Evolutionary conservation across 2,329 filamentous ascomycete species (phyloP).

Genomic region (Pseudocercospora fijiensis): DNA sequence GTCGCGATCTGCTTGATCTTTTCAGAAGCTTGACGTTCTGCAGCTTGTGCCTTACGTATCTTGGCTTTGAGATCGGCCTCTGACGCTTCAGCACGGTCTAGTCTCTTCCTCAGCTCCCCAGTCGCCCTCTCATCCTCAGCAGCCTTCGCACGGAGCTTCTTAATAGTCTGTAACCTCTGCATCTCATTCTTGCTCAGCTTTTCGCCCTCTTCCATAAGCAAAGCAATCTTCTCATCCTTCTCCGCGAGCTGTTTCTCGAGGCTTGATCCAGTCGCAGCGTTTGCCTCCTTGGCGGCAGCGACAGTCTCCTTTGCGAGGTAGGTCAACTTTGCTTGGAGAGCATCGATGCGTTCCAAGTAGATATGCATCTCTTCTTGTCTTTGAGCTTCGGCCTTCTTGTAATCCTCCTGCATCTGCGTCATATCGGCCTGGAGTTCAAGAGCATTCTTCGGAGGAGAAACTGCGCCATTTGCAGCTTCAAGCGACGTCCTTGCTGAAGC

Average conservation of each 20-base stretch:
- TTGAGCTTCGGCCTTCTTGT: constrained; percentile 54
- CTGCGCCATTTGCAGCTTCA: constrained; percentile 27
- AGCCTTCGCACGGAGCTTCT: constrained; percentile 64
- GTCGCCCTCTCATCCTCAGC: constrained; percentile 54
- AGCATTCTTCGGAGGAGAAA: constrained; percentile 29
- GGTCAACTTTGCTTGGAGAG: constrained; percentile 84
- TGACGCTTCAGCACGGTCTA: constrained; percentile 65
- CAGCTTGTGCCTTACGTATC: constrained; percentile 59
- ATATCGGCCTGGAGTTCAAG: constrained; percentile 48
- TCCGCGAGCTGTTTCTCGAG: constrained; percentile 78
- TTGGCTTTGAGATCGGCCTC: constrained; percentile 61
- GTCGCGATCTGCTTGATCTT: constrained; percentile 60
- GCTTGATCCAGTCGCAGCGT: constrained; percentile 60
- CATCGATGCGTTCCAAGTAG: constrained; percentile 87
- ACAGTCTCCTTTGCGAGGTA: constrained; percentile 80
- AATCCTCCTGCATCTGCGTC: constrained; percentile 50
- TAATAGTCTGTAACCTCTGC: constrained; percentile 77
- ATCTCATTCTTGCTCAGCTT: constrained; percentile 83
- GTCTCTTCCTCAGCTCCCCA: constrained; percentile 56
- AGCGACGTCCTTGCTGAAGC: constrained; percentile 21
- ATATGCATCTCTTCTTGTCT: constrained; percentile 79
- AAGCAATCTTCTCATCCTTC: constrained; percentile 85
- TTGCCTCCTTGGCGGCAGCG: constrained; percentile 69
- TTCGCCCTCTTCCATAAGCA: constrained; percentile 89
- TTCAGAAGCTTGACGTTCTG: constrained; percentile 57